These are phyloP conservation scores for Colletotrichum graminicola DNA, from an alignment of 2,329 filamentous ascomycete species.

Conservation along the genomic window DNA sequence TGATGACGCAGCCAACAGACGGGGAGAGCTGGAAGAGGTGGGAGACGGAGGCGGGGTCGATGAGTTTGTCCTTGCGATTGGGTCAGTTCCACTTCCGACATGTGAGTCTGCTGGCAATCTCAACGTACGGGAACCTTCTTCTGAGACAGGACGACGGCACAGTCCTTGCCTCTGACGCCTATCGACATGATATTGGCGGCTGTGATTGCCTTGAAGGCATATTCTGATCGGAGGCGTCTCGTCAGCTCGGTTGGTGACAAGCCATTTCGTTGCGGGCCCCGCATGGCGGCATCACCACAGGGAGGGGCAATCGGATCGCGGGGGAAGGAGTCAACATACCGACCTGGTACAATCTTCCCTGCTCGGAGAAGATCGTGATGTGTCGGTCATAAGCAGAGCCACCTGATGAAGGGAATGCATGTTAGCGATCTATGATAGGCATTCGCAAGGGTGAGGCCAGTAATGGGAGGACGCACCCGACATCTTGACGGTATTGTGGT, in stretches of 20 bases:
- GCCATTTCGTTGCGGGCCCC: constrained; percentile 24
- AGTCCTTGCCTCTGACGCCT: constrained; percentile 95
- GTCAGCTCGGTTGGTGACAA: constrained; percentile 44
- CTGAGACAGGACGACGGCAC: constrained; percentile 96
- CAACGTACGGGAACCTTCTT: constrained; percentile 97
- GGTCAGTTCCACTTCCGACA: constrained; percentile 50
- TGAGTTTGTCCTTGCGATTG: constrained; percentile 87
- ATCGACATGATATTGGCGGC: constrained; percentile 99
- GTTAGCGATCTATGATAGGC: constrained; percentile 47
- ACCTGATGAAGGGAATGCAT: constrained; percentile 60
- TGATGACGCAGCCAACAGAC: constrained; percentile 98
- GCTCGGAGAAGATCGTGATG: constrained; percentile 99
- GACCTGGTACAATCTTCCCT: constrained; percentile 99
- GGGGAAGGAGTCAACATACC: constrained; percentile 72
- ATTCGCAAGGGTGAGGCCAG: constrained; percentile 36
- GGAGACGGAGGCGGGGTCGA: constrained; percentile 95
- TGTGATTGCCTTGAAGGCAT: constrained; percentile 99
- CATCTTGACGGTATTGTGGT: constrained; percentile 57
- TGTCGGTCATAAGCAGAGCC: constrained; percentile 96
- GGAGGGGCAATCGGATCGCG: constrained; percentile 35
- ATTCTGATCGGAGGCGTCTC: constrained; percentile 73
- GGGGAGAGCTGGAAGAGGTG: constrained; percentile 98
- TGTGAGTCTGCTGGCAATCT: constrained; percentile 35
- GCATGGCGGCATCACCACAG: constrained; percentile 38
- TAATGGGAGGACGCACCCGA: constrained; percentile 57